Evolutionary conservation across 495 filamentous ascomycete species (phyloP).

Genomic region (Penicillium bialowiezense): DNA sequence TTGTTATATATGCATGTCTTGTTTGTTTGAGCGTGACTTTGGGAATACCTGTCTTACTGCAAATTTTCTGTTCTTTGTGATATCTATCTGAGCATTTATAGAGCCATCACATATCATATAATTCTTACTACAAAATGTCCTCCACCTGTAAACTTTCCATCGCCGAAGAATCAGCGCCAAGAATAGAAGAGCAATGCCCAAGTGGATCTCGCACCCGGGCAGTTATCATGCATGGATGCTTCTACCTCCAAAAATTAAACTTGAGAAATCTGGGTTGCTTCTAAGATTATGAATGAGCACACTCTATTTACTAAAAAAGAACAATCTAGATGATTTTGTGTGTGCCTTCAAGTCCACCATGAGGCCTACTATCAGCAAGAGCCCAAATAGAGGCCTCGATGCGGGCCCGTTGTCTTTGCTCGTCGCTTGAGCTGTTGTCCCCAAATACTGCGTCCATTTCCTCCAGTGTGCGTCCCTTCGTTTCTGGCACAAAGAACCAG

Average conservation of each 20-base stretch:
- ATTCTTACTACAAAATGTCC: no score
- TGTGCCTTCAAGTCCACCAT: neutral
- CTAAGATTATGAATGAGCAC: no score
- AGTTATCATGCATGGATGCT: no score
- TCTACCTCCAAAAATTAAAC: no score
- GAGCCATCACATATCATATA: no score
- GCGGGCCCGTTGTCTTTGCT: constrained; percentile 19
- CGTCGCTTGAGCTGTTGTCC: constrained; percentile 20
- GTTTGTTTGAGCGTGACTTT: constrained; percentile 1
- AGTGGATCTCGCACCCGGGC: no score
- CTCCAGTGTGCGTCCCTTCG: constrained; percentile 47
- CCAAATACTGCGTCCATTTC: constrained; percentile 43
- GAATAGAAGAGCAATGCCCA: no score
- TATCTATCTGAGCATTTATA: neutral
- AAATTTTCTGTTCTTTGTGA: neutral
- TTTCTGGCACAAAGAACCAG: constrained; percentile 42
- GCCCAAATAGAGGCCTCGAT: constrained; percentile 17
- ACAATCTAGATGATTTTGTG: neutral
- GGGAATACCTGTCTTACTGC: neutral
- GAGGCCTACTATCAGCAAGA: neutral
- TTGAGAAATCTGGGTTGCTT: no score
- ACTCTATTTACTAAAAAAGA: neutral
- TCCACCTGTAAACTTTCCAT: no score
- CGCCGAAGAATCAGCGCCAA: no score
- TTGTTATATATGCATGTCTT: neutral